Evolutionary conservation across 306 rosid genomes (phyloP), one percentile per base, ranked within the genome.

Genomic region (Dryas octopetala): DNA sequence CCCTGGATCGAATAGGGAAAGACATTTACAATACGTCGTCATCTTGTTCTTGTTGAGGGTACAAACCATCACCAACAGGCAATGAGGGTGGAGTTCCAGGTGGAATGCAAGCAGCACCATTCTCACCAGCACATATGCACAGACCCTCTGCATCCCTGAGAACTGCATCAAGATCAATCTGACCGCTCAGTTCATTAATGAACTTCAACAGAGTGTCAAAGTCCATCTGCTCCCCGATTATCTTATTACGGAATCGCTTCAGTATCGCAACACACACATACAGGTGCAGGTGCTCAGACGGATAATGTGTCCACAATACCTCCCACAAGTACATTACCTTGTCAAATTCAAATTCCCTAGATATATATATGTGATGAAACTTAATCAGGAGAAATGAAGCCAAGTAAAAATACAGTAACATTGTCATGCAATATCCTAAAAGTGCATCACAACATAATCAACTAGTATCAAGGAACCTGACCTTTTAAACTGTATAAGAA

Each of bases 51-150:
- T 85, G 90, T 75, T 88, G 98, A 68, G 73, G 7, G 64, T 86
- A 92, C 51, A 85, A 85, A 68, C 85, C 88, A 70, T 88, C 91
- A 23, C 90, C 96, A 58, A 88, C 62, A 23, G 99, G 99, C 78
- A 96, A 64, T 1, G 99, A 90, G 28, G 99, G 97, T 8, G 99
- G 98, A 68, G 99, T 96, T 80, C 99, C 99, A 19, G 99, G 99
- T 14, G 99, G 98, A 75, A 96, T 92, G 81, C 83, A 86, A 79
- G 99, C 94, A 2, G 84, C 91, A 66, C 97, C 99, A 66, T 90
- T 85, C 82, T 96, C 99, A 4, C 98, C 98, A 28, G 99, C 97
- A 80, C 94, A 96, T 52, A 83, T 80, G 80, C 93, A 90, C 55
- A 96, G 72, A 77, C 97, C 98, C 84, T 96, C 99, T 11, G 98